These are phyloP conservation scores for Trichoderma erinaceum DNA, from an alignment of 495 filamentous ascomycete genomes.

Conservation along the genomic window DNA sequence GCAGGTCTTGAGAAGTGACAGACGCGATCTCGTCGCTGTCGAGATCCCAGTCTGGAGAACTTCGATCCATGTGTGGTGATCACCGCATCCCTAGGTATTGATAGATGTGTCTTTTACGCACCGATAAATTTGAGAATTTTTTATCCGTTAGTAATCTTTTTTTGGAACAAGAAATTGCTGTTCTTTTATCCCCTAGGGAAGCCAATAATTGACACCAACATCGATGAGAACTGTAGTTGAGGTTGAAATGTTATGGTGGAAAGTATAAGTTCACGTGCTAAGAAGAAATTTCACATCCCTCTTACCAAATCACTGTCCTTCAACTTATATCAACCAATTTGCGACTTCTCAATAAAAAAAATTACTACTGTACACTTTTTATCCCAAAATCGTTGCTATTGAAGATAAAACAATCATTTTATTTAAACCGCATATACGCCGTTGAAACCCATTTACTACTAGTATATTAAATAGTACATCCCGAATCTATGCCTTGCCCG, in stretches of 20 bases:
- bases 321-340: conserved; percentile 1
- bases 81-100: background rate
- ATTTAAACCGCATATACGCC: conserved; percentile 18
- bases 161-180: too few species aligned
- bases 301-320: background rate
- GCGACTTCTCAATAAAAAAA: background rate
- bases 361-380: background rate
- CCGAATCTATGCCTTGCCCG: conserved; percentile 22
- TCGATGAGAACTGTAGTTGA: background rate
- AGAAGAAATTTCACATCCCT: background rate
- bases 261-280: conserved; percentile 14
- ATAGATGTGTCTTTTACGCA: background rate
- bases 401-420: conserved; percentile 22
- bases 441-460: background rate
- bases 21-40: conserved; percentile 26
- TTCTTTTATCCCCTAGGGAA: background rate
- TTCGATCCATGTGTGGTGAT: background rate
- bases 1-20: conserved; percentile 28
- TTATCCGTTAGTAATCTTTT: too few species aligned
- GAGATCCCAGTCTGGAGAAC: conserved; percentile 14
- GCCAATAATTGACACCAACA: background rate
- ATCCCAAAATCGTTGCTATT: conserved; percentile 22
- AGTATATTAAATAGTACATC: conserved; percentile 10
- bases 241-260: background rate
- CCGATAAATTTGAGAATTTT: background rate